Evolutionary conservation across 352 stramenopile genomes (phyloP), one percentile per base, ranked within the genome.

Genomic region (Phytophthora sp.): DNA sequence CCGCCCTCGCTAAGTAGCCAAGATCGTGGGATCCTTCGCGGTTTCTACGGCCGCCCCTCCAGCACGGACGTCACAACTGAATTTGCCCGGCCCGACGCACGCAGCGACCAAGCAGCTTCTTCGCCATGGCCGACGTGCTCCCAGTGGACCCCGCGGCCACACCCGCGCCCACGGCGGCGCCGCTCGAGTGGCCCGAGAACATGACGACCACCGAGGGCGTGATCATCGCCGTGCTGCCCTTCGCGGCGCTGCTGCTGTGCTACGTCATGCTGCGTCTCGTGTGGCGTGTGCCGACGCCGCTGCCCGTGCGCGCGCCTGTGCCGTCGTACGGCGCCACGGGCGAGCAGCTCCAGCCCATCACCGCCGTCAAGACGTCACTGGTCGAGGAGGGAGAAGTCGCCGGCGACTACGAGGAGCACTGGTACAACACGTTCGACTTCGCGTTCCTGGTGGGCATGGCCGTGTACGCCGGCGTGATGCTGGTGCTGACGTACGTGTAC

Each of bases 191-290:
- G 76, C 76, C 76, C 9, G 62, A 72, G 49, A 72, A 66, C 58
- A 85, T 85, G 49, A 82, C 76, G 1, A 58, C 49, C 13, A 50
- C 63, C 21, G 54, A 85, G 48, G 62, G 67, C 28, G 62, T 71
- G 46, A 58, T 77, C 24, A 59, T 92, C 24, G 62, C 58, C 0
- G 62, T 78, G 37, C 44, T 89, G 49, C 80, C 81, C 7, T 38
- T 86, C 10, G 58, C 62, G 32, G 69, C 79, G 42, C 76, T 90
- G 23, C 44, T 79, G 30, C 39, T 88, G 28, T 80, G 79, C 65
- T 88, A 88, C 66, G 63, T 90, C 28, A 66, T 92, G 57, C 66
- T 92, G 45, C 80, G 79, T 11, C 43, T 92, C 30, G 67, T 90
- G 23, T 91, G 82, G 82, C 73, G 76, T 23, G 81, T 88, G 15